Evolutionary conservation across 768 basidiomycete species (phyloP), one percentile per base, ranked within the genome.

Genomic region (Pseudohyphozyma bogoriensis): DNA sequence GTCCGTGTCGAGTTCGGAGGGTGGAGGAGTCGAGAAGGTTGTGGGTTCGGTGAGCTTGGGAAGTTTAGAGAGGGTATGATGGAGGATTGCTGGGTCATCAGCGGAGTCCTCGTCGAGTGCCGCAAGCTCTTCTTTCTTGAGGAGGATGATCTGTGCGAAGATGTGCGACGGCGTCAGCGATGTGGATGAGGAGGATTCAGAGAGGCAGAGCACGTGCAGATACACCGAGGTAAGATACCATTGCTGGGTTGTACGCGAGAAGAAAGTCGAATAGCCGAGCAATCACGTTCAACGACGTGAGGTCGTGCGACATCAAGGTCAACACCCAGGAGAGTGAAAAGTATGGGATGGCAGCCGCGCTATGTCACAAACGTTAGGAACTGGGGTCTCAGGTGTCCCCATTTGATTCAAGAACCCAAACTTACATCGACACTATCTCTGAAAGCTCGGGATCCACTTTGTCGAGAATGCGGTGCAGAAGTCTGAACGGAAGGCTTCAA

Each of bases 251-350:
- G 29, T 75, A 63, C 12, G 74, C 68, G n/a, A 78, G 68, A 12
- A 78, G 62, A 47, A 73, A 77, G 64, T 78, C 77, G 53, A 78
- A 78, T 28, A 77, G 68, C 24, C 76, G 64, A 29, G 75, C 72
- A 31, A 74, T 67, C 33, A 75, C 71, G 22, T 71, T 64, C 5
- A 75, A 62, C 11, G 71, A 72, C 58, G 75, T 72, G 56, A 76
- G 62, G 58, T 78, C 76, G 71, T 78, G 77, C 7, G 73, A 72
- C 64, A 78, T 75, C 20, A 78, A 66, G 15, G 75, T 76, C 4
- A 78, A 64, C 1, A 76, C 71, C 76, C 76, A 77, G 2, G 76
- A 76, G 1, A 78, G 67, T 0, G 77, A 75, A 59, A 78, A 78
- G 70, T 76, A 77, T 0, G 77, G 77, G 18, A 77, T 67, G 12